A percentile compares a stretch with the other conserved stretches of the same genome.
Conservation (phyloP, 805 yeast species). For the Wickerhamiella nectarea region DNA sequence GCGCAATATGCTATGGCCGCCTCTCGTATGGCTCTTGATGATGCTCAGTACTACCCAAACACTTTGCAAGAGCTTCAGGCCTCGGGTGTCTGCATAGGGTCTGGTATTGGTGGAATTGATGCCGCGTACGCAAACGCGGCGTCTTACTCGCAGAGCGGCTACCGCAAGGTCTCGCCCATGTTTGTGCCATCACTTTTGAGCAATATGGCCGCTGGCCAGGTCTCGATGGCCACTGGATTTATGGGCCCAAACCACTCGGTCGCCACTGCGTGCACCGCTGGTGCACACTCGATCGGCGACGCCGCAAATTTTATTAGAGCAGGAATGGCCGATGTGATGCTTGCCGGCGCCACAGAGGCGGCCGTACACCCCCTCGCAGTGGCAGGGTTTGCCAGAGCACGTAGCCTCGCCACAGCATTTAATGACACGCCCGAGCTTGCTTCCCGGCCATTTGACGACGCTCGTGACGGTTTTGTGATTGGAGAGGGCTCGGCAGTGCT, state of each 20-base stretch:
- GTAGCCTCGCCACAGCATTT: constrained; percentile 53
- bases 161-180: constrained; percentile 66
- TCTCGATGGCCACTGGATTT: constrained; percentile 63
- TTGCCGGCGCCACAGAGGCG: constrained; percentile 92
- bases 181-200: constrained; percentile 72
- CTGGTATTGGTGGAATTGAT: constrained; percentile 81
- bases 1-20: constrained; percentile 71
- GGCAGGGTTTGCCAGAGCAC: constrained; percentile 84
- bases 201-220: constrained; percentile 91
- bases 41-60: constrained; percentile 42
- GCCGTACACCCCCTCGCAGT: constrained; percentile 74
- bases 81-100: constrained; percentile 69
- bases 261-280: constrained; percentile 95
- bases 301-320: constrained; percentile 67
- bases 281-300: constrained; percentile 86
- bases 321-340: constrained; percentile 73
- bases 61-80: constrained; percentile 20
- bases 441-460: constrained; percentile 75
- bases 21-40: constrained; percentile 59
- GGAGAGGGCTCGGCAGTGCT: constrained; percentile 88
- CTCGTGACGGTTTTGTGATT: constrained; percentile 75
- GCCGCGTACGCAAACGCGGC: constrained; percentile 55
- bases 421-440: constrained; percentile 52
- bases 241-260: constrained; percentile 81
- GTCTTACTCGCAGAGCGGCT: constrained; percentile 37